Conservation (phyloP, 2,329 filamentous ascomycete species). For the Diaporthe sp. region DNA sequence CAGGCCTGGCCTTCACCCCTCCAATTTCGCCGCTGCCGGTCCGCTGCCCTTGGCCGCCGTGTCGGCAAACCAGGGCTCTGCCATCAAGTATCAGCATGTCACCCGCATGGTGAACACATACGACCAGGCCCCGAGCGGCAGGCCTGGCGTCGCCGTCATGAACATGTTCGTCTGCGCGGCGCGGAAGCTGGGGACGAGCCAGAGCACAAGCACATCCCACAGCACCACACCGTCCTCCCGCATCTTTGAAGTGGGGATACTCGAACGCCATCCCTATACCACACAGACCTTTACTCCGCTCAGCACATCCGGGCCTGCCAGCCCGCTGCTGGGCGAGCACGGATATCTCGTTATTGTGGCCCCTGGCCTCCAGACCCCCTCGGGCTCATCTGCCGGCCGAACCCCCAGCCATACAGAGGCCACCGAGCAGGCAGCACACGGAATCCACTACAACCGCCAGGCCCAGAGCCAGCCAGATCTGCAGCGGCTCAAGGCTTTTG, state of each 20-base stretch:
- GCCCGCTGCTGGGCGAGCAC: conserved; percentile 46
- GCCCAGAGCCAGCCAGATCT: conserved; percentile 73
- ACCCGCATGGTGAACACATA: conserved; percentile 83
- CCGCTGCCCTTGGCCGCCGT: conserved; percentile 63
- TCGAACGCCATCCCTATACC: conserved; percentile 95
- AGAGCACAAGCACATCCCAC: conserved; percentile 8
- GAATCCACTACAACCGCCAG: conserved; percentile 11
- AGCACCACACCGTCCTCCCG: conserved; percentile 37
- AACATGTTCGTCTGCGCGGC: conserved; percentile 92
- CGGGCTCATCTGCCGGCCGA: conserved; percentile 1
- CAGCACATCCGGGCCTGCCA: conserved; percentile 52
- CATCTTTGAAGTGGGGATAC: conserved; percentile 77
- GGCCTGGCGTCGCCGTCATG: conserved; percentile 74
- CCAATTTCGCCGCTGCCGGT: conserved; percentile 49
- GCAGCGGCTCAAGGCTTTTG: conserved; percentile 78
- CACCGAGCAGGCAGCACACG: neutral
- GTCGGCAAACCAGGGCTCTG: conserved; percentile 86
- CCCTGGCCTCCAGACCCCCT: conserved; percentile 68
- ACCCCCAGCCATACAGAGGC: neutral
- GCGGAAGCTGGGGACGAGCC: conserved; percentile 60
- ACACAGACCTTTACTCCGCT: conserved; percentile 94
- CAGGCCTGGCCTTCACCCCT: conserved; percentile 67
- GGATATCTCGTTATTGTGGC: conserved; percentile 90
- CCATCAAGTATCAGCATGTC: conserved; percentile 87
- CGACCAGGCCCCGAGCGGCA: conserved; percentile 71